phyloP scores from a whole-genome alignment of 108 stramenopile genomes.

The Cyclotella atomus region DNA sequence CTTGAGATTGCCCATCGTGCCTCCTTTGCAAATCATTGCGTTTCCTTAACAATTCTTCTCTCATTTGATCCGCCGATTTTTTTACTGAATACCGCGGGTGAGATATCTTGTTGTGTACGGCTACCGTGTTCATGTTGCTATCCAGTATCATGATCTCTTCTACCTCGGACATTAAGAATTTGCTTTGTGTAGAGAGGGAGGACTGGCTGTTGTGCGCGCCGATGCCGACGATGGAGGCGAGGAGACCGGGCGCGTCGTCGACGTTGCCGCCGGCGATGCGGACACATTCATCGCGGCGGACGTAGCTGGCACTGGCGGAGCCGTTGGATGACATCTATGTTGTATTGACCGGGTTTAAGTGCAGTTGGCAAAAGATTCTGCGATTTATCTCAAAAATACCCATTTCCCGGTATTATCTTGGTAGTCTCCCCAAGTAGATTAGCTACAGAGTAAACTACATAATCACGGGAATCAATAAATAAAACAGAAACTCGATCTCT shows the following conservation, averaged over 20 bases:
- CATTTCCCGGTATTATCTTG: too few species aligned
- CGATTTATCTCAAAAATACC: too few species aligned
- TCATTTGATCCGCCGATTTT: not conserved
- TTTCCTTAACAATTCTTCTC: constrained; percentile 3
- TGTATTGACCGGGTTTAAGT: too few species aligned
- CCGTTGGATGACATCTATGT: not conserved
- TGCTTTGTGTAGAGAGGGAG: not conserved
- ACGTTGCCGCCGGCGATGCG: not conserved
- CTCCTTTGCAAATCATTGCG: not conserved
- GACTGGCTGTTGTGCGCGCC: not conserved
- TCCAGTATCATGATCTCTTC: constrained; percentile 1
- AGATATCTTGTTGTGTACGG: not conserved
- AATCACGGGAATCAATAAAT: too few species aligned
- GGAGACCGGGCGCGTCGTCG: not conserved
- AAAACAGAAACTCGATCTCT: too few species aligned
- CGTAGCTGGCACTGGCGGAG: not conserved
- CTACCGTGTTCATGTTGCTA: not conserved
- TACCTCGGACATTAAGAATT: not conserved
- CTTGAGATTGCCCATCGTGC: not conserved
- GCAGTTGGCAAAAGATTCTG: too few species aligned
- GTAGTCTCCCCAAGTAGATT: too few species aligned
- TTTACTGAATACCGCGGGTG: not conserved
- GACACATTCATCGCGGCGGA: constrained; percentile 6
- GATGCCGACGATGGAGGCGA: not conserved
- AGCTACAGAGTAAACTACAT: too few species aligned